Evolutionary conservation across 257 asterid species (phyloP), one percentile per base, ranked within the genome.

Genomic region (Rauvolfia tetraphylla): DNA sequence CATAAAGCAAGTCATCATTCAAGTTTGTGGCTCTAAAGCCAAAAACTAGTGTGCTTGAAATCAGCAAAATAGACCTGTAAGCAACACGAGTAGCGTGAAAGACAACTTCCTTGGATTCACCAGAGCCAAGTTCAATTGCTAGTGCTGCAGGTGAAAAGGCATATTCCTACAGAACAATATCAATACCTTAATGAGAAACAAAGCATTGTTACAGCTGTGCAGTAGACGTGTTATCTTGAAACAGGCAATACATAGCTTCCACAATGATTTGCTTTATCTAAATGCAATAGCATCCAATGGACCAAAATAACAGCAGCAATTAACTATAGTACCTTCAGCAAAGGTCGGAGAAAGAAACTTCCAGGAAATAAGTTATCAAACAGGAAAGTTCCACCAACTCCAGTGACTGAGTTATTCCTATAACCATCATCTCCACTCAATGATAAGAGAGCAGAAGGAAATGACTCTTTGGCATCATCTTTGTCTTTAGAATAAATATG

Each of bases 381-480:
- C 31, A 82, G 36, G 75, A 90, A 95, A 76, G 78, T 53, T 82
- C 98, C 98, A 66, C 97, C 97, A 79, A 80, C 87, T 72, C 95
- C 95, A 72, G 97, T 87, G 38, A 91, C 88, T 41, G 98, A 92
- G 82, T 95, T 95, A 85, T 95, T 95, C 80, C 98, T 88, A 71
- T 95, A 95, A 83, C 98, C 98, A 88, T 92, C 98, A 79, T 95
- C 98, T 14, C 98, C 97, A 75, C 98, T 95, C 88, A 95, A 81
- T 38, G 98, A 95, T 83, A 95, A 85, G 81, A 95, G 93, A 76
- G 88, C 95, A 69, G 98, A 88, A 38, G 98, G 97, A 82, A 89
- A 89, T 77, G 91, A 92, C 83, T 88, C 97, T 10, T 83, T 83
- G 80, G 78, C 84, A 76, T 88, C 87, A 81, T 89, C 97, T 79